Base-by-base conservation (phyloP, 2,329 filamentous ascomycete species). In the Alternaria gansuensis region DNA sequence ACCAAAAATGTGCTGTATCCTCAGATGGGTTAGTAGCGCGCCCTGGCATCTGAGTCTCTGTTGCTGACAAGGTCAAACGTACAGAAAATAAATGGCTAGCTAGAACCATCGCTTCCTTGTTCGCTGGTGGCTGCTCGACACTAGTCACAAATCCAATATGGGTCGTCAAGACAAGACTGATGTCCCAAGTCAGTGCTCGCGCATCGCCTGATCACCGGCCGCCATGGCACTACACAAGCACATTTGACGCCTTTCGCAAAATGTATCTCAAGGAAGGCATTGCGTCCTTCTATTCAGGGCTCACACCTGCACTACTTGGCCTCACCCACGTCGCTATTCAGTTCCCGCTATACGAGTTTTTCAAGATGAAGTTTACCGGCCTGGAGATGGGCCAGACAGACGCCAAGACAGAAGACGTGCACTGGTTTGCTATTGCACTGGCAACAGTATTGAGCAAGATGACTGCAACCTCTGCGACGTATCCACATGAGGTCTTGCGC, bases 131-230 rank as follows among this genome's bases (percentile, higher is more conserved):
- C 61, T 97, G 91, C 80, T 97, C 93, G 67, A 99, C 95, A 4
- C 85, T 98, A 63, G 90, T 90, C 63, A 99, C 95, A 24, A 99
- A 98, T 77, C 95, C 95, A 0, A 99, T 99, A 61, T 99, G 95
- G 95, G 95, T 99, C 36, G 97, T 99, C 81, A 99, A 99, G 80
- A 99, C 95, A 48, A 86, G 95, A 67, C 86, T 99, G 69, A 98
- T 98, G 95, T 97, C 95, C 36, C 95, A 98, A 81, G 90, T 88
- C 23, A 88, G 86, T 65, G 77, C 82, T 36, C 83, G 81, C 61
- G 82, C 85, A 64, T 83, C 79, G 31, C 82, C 80, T 72, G 78
- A 80, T 55, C 80, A 87, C 51, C 84, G 87, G 54, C 85, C 88
- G n/a, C 89, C 89, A 29, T 98, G 93, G 92, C 91, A 97, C 75